Evolutionary conservation across 139 green algal species (phyloP).

Genomic region (Eudorina sp.): DNA sequence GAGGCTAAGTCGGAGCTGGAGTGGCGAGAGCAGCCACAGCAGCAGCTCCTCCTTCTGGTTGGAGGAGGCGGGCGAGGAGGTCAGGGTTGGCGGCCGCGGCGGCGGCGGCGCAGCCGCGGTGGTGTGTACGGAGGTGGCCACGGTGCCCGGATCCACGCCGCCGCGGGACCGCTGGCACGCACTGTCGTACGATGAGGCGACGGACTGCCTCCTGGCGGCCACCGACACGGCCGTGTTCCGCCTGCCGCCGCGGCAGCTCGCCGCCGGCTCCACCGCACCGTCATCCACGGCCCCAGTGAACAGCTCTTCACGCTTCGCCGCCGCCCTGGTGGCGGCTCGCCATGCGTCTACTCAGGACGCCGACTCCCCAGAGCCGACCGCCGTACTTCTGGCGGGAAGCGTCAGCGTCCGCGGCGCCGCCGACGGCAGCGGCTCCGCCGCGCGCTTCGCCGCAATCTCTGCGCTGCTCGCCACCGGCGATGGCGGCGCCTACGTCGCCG

Average conservation of each 20-base stretch:
- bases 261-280: not conserved
- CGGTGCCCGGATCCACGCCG: not conserved
- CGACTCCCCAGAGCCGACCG: too few species aligned
- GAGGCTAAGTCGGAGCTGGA: too few species aligned
- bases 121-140: not conserved
- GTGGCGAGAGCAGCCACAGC: not conserved
- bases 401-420: not conserved
- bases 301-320: too few species aligned
- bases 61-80: not conserved
- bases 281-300: not conserved
- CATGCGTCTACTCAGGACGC: too few species aligned
- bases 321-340: not conserved
- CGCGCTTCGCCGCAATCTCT: not conserved
- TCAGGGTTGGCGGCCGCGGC: too few species aligned
- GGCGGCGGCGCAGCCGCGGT: not conserved
- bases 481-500: not conserved
- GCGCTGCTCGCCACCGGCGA: not conserved
- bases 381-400: not conserved
- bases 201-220: not conserved
- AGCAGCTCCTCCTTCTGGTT: not conserved
- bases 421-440: not conserved
- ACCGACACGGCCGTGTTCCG: conserved; percentile 26
- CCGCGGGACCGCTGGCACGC: conserved; percentile 9
- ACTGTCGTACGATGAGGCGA: not conserved
- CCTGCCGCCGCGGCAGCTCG: not conserved